Evolutionary conservation across 495 filamentous ascomycete genomes (phyloP).

Genomic region (Recurvomyces mirabilis): DNA sequence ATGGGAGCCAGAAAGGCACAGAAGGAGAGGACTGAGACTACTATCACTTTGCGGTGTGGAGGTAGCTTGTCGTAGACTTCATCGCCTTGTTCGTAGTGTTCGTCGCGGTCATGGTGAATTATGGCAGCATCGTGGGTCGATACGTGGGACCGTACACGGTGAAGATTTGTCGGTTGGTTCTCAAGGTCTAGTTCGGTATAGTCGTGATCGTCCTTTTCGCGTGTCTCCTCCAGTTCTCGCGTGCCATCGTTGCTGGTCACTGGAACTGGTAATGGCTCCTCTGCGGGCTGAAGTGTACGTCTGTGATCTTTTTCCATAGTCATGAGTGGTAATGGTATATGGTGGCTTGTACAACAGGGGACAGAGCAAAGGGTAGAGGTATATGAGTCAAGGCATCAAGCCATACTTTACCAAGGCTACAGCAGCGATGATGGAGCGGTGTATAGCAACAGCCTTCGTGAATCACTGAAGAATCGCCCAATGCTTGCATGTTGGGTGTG

Average conservation of each 20-base stretch:
- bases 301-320: neutral
- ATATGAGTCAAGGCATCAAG: no score
- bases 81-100: constrained; percentile 24
- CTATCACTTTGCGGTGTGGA: constrained; percentile 43
- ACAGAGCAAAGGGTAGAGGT: no score
- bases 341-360: no score
- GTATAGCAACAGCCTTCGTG: no score
- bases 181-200: constrained; percentile 3
- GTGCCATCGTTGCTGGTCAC: neutral
- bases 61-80: constrained; percentile 45
- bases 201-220: constrained; percentile 1
- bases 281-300: neutral
- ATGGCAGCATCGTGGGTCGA: constrained; percentile 13
- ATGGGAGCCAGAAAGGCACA: constrained; percentile 60
- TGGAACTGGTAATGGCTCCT: constrained; percentile 2
- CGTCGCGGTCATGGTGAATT: constrained; percentile 1
- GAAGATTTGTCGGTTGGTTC: constrained; percentile 5
- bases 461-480: no score
- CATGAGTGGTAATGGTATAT: neutral
- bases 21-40: constrained; percentile 53
- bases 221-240: neutral
- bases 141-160: constrained; percentile 11
- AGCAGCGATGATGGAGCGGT: no score
- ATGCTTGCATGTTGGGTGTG: no score
- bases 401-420: no score